Conservation (phyloP, 768 basidiomycete species). For the Panellus pusillus region DNA sequence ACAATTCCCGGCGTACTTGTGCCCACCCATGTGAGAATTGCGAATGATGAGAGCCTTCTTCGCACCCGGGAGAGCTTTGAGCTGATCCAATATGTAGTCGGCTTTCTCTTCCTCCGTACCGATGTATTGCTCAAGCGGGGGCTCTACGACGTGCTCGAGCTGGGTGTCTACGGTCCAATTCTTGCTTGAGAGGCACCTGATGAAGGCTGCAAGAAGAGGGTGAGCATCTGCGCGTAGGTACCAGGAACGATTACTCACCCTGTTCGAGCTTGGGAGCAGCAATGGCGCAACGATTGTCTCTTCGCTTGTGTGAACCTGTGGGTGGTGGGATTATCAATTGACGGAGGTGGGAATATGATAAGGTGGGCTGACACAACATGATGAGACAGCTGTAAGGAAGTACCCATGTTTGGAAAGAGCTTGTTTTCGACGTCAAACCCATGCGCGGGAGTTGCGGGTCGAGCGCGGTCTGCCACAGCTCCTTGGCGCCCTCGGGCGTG, state of each 20-base stretch:
- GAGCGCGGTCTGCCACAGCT: constrained; percentile 65
- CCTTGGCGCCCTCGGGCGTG: constrained; percentile 62
- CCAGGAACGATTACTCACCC: constrained; percentile 41
- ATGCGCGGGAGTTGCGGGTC: constrained; percentile 56
- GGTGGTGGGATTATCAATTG: constrained; percentile 14
- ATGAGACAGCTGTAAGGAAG: constrained; percentile 91
- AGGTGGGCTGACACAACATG: constrained; percentile 68
- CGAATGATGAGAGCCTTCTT: constrained; percentile 81
- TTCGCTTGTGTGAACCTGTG: constrained; percentile 86
- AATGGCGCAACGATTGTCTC: constrained; percentile 91
- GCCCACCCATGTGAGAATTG: constrained; percentile 91
- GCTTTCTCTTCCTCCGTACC: constrained; percentile 56
- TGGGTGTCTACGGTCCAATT: constrained; percentile 80
- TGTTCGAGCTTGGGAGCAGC: constrained; percentile 82
- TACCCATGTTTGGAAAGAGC: constrained; percentile 65
- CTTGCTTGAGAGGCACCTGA: constrained; percentile 57
- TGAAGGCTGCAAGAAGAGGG: constrained; percentile 50
- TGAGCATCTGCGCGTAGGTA: neutral
- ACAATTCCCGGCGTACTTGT: constrained; percentile 75
- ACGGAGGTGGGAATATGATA: constrained; percentile 10
- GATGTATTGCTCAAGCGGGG: constrained; percentile 61
- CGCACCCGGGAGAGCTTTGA: constrained; percentile 51
- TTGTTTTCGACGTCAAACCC: constrained; percentile 44
- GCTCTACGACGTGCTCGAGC: constrained; percentile 53
- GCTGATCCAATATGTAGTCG: constrained; percentile 49